Evolutionary conservation across 306 rosid species (phyloP), one percentile per base, ranked within the genome.

Genomic region (Biancaea sappan): DNA sequence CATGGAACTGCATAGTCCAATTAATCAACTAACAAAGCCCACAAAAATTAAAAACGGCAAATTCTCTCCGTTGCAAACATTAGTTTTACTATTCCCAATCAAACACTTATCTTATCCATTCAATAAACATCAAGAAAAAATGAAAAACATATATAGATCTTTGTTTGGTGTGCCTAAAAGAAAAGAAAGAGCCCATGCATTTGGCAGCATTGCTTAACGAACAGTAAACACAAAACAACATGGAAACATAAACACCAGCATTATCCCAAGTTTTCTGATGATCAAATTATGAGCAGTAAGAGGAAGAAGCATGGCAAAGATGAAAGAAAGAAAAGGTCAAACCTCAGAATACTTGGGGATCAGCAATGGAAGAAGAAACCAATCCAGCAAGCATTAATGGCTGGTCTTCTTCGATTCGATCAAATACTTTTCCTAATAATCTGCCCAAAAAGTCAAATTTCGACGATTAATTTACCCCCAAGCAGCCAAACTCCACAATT

Each of bases 121-220:
- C 15, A 10, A 28, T 8, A 47, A 48, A 67, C 1, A 32, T 16
- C 5, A 66, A 44, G 14, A n/a, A 16, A 16, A 15, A 2, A 7
- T 1, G 32, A 7, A 22, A 47, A 7, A 7, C 40, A 4, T 41
- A 50, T 19, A 14, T n/a, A 0, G 18, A 48, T 32, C 31, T 19
- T 18, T 7, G 8, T 19, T 48, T 68, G 29, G 58, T 32, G 60
- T n/a, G 44, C 34, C 4, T 4, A 35, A 35, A 26, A n/a, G 25
- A 43, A n/a, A 67, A 4, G 10, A 29, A 16, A 18, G 0, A 31
- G 40, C 66, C 25, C 66, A 48, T 34, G 48, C 48, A 48, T 18
- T 66, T 8, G n/a, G 24, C 72, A 25, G 46, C 61, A 34, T 69
- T 69, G 16, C 74, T 34, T 12, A 69, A 11, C 8, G 60, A 50